Base-by-base conservation (phyloP, 495 filamentous ascomycete genomes). In the Hypoxylon intermedium region DNA sequence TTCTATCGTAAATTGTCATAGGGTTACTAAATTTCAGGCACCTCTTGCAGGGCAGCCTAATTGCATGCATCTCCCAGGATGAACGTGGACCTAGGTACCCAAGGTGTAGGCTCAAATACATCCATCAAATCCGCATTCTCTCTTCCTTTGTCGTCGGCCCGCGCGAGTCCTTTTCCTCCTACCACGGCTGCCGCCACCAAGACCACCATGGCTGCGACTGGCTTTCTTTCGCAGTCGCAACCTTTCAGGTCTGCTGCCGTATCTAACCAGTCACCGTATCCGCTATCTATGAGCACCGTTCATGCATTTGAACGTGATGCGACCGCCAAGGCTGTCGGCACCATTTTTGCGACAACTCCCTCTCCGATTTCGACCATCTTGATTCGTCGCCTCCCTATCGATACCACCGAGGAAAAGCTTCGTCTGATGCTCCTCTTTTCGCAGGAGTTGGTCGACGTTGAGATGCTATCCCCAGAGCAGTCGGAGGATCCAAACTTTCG, bases 391-490 rank as follows among this genome's bases (percentile, higher is more conserved):
- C 82, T 97, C 0, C 89, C 92, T 5, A 70, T 78, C 48, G 90
- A 87, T 65, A 93, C 85, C 15, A 86, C 83, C 45, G 80, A 86
- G 51, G 89, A 93, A 53, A 81, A 84, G 33, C 77, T 96, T 56
- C 85, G 88, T 58, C 83, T 88, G 59, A 92, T 97, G 87, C 80
- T 95, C 12, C 78, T 94, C 11, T 95, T 92, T 70, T 89, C 91
- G 20, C 90, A 94, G 67, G 91, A 93, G 47, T 80, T 95, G 26
- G 74, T 91, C 46, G 83, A 87, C 61, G 83, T 86, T 45, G 88
- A 93, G 54, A 83, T 95, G 60, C 75, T 93, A 9, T 77, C 83
- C 5, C 58, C 79, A 33, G 88, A 90, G 5, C 75, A 81, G 46
- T 81, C 86, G 5, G 84, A 89, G 53, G 91, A 95, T 65, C 73